These are phyloP conservation scores for Catenaria anguillulae DNA, from an alignment of 371 early-diverging fungal genomes.

Conservation along the genomic window DNA sequence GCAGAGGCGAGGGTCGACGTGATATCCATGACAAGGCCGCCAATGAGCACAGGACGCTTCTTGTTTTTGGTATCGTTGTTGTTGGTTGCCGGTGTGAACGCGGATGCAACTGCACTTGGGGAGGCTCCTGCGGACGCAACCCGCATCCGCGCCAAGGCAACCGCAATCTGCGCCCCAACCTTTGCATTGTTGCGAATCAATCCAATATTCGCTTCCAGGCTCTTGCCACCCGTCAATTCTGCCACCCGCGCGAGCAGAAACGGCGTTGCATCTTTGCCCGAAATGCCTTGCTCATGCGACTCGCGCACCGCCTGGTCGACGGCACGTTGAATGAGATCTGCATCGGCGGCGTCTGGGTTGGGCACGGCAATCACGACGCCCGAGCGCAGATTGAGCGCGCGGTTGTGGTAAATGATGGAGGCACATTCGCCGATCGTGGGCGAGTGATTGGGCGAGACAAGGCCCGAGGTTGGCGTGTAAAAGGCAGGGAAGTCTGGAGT, in stretches of 20 bases:
- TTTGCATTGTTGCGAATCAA: slow-evolving; percentile 79
- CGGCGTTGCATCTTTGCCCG: slow-evolving; percentile 81
- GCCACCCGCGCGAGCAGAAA: slow-evolving; percentile 66
- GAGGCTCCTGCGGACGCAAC: too few species aligned
- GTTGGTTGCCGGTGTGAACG: too few species aligned
- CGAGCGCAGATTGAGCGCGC: slow-evolving; percentile 42
- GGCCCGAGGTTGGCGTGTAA: slow-evolving; percentile 61
- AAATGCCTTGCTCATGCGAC: slow-evolving; percentile 32
- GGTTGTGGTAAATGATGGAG: slow-evolving; percentile 49
- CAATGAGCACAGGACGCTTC: background rate
- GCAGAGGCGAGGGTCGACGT: background rate
- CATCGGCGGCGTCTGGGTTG: slow-evolving; percentile 50
- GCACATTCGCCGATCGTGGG: slow-evolving; percentile 48
- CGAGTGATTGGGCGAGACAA: slow-evolving; percentile 44
- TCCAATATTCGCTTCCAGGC: slow-evolving; percentile 71
- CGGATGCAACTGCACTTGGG: background rate
- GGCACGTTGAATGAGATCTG: slow-evolving; percentile 43
- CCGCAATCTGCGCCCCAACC: slow-evolving; percentile 64
- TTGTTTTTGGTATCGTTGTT: background rate
- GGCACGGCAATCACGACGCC: slow-evolving; percentile 84
- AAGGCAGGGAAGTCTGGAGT: slow-evolving; percentile 70
- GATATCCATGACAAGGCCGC: slow-evolving; percentile 4
- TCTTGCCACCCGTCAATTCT: slow-evolving; percentile 62
- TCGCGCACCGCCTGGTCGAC: slow-evolving; percentile 48
- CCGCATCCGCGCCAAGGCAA: background rate